Evolutionary conservation across 202 grass and related monocot species (phyloP), one percentile per base, ranked within the genome.

Genomic region (Tripidium arundinaceum): DNA sequence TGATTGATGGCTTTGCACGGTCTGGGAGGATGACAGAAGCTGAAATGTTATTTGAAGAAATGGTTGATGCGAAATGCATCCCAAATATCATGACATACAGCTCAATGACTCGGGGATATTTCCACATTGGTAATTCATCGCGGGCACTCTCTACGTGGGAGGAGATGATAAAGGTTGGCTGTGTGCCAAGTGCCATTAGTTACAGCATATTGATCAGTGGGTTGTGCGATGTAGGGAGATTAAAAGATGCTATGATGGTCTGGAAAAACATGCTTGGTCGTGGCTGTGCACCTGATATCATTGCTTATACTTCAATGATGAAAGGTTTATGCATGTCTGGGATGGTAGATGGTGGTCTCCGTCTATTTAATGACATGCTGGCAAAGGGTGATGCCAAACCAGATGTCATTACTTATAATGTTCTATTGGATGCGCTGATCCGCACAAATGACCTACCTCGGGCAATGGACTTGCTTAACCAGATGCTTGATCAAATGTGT

Each of bases 281-380:
- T 83, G 95, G 90, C 16, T 93, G 86, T 57, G 37, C 58, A 18
- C 92, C 95, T 15, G 90, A 98, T 72, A 87, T 78, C 41, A 77
- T 98, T 57, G 92, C 92, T 18, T 95, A 95, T 88, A 95, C 85
- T 70, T 94, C 92, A 7, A 98, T 95, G 84, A 95, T 98, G 84
- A 94, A 91, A 84, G 92, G 88, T 14, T 76, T 98, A 29, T 98
- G 90, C 75, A 49, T 67, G 81, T 86, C 76, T 7, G 92, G 92
- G n/a, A 93, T 91, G 90, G 86, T 95, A 64, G 82, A 98, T 61
- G 95, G 88, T 24, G 92, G 72, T 60, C 63, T 98, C 26, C 78
- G 80, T 47, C 76, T 94, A 27, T 94, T 93, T 70, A 78, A 83
- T 60, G 95, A 98, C 73, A 98, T 98, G 95, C 40, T 85, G 7